Evolutionary conservation across 345 rosid genomes (phyloP).

Genomic region (Eucalyptus curtisii): DNA sequence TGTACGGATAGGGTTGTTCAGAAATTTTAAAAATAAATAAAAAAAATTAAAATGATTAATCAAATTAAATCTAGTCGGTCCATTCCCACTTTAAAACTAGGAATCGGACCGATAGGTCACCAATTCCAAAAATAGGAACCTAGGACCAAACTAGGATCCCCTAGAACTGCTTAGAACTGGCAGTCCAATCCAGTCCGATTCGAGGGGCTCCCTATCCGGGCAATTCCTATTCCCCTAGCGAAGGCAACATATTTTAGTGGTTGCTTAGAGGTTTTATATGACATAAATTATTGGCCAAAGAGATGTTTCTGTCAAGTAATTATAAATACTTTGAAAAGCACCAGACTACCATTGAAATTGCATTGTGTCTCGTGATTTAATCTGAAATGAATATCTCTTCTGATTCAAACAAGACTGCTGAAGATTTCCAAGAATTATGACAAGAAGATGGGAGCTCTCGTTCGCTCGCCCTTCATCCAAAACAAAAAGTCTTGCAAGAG

Average conservation of each 20-base stretch:
- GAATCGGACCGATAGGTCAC: fast-evolving
- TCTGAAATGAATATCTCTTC: background rate
- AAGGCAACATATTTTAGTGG: background rate
- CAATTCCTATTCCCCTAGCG: too few relatives aligned
- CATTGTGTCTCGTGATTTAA: background rate
- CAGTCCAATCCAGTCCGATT: fast-evolving
- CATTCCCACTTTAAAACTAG: fast-evolving
- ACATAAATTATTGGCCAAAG: fast-evolving
- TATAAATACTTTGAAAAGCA: background rate
- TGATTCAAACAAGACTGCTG: background rate
- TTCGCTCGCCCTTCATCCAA: conserved; percentile 75
- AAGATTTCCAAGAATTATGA: conserved; percentile 91
- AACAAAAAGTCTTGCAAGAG: conserved; percentile 77
- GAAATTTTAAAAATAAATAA: too few relatives aligned
- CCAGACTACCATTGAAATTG: background rate
- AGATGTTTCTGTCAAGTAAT: background rate
- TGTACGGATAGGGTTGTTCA: too few relatives aligned
- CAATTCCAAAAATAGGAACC: too few relatives aligned
- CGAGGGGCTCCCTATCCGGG: fast-evolving
- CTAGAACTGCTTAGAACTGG: fast-evolving
- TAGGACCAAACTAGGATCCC: background rate
- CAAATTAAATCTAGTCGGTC: fast-evolving
- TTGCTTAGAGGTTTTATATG: background rate
- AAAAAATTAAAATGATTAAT: too few relatives aligned
- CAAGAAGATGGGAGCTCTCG: conserved; percentile 80